A percentile compares a stretch with the other conserved stretches of the same genome.
These are phyloP conservation scores for Suillus ampliporus DNA, from an alignment of 768 basidiomycete species.

Conservation along the genomic window DNA sequence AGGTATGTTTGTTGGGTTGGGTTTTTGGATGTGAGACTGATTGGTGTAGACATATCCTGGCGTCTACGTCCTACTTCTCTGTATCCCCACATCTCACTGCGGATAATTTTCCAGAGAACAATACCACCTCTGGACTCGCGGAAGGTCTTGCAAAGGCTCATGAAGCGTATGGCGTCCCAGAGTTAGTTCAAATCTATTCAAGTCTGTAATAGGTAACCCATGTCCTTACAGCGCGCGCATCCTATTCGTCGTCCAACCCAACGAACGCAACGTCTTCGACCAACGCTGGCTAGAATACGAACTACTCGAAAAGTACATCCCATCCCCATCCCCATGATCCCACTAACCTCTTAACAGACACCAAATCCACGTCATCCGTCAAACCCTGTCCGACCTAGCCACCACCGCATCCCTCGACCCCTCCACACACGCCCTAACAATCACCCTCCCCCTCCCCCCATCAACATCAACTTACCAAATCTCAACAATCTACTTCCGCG, in stretches of 20 bases:
- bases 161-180: constrained; percentile 63
- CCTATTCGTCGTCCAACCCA: constrained; percentile 87
- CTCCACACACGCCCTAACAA: constrained; percentile 46
- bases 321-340: constrained; percentile 23
- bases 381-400: constrained; percentile 75
- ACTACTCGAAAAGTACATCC: constrained; percentile 73
- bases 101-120: constrained; percentile 74
- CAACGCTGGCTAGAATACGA: constrained; percentile 90
- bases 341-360: constrained; percentile 50
- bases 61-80: constrained; percentile 70
- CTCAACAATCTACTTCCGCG: constrained; percentile 88
- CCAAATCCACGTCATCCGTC: constrained; percentile 73
- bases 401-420: constrained; percentile 60
- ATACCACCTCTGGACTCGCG: constrained; percentile 71
- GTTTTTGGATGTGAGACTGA: background rate
- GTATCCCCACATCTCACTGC: constrained; percentile 55
- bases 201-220: background rate
- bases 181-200: constrained; percentile 42
- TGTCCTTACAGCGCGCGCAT: constrained; percentile 53
- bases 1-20: constrained; percentile 50
- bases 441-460: constrained; percentile 27
- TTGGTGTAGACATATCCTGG: constrained; percentile 62
- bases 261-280: constrained; percentile 94
- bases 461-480: constrained; percentile 57
- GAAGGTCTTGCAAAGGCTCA: constrained; percentile 83